Conservation (phyloP, 164 flowering plant species). For the Cinnamomum chago region DNA sequence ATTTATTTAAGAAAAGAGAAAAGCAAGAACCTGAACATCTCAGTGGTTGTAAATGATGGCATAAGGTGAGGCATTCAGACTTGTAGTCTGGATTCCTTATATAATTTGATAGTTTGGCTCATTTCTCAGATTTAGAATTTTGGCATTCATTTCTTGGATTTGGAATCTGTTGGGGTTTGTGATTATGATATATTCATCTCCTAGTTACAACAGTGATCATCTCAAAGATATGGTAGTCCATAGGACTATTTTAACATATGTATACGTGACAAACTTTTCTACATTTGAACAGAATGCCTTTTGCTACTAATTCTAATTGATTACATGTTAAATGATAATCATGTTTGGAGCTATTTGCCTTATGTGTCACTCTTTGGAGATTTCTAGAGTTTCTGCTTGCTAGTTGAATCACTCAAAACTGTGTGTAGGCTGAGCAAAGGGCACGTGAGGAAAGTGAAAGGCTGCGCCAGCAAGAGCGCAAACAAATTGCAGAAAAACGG, state of each 20-base stretch:
- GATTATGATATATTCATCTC: no score
- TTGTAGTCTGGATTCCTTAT: no score
- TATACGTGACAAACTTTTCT: no score
- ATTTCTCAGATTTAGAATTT: no score
- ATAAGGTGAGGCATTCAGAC: background rate
- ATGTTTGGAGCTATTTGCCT: background rate
- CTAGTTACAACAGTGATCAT: no score
- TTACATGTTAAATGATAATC: no score
- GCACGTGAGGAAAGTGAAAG: slow-evolving; percentile 97
- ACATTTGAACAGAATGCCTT: no score
- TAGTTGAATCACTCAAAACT: background rate
- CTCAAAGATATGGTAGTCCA: no score
- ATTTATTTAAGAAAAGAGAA: no score
- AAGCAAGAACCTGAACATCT: background rate
- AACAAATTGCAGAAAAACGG: slow-evolving; percentile 85
- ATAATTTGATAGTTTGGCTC: background rate
- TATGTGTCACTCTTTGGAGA: background rate
- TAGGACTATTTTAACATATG: no score
- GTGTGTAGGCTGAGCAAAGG: slow-evolving; percentile 83
- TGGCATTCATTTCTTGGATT: background rate
- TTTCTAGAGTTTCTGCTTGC: background rate
- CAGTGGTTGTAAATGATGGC: background rate
- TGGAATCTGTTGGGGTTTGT: no score
- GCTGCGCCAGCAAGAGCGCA: slow-evolving; percentile 94
- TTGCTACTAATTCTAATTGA: no score